Evolutionary conservation across 2,329 filamentous ascomycete species (phyloP).

Genomic region (Hirsutella rhossiliensis): DNA sequence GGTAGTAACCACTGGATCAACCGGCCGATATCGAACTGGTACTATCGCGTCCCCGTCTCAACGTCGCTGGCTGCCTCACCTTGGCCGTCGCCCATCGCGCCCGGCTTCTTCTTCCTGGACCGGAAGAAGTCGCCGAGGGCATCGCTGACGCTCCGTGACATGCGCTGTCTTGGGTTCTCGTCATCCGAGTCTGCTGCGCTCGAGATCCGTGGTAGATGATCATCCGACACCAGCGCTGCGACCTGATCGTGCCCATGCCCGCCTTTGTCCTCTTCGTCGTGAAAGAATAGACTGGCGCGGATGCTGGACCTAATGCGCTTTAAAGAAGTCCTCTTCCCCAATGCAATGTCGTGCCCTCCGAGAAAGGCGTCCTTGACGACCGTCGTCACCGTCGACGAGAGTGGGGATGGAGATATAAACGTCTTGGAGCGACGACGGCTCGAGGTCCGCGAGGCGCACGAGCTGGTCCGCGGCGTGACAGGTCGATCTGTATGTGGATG

Average conservation of each 20-base stretch:
- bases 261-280: slow-evolving; percentile 27
- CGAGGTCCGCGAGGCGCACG: slow-evolving; percentile 16
- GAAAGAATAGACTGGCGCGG: slow-evolving; percentile 41
- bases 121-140: slow-evolving; percentile 28
- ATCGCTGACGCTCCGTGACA: slow-evolving; percentile 28
- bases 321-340: slow-evolving; percentile 29
- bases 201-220: slow-evolving; percentile 10
- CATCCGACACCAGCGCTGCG: slow-evolving; percentile 13
- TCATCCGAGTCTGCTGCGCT: slow-evolving; percentile 7
- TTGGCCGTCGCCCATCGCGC: slow-evolving; percentile 6
- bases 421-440: slow-evolving; percentile 25
- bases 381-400: slow-evolving; percentile 46
- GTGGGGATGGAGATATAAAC: slow-evolving; percentile 46
- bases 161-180: slow-evolving; percentile 12
- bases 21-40: no score
- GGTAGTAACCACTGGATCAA: no score
- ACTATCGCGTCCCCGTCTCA: neutral
- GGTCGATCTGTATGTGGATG: slow-evolving; percentile 13
- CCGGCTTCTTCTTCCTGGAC: slow-evolving; percentile 18
- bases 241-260: slow-evolving; percentile 8
- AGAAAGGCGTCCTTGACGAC: slow-evolving; percentile 45
- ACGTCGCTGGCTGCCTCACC: neutral
- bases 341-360: slow-evolving; percentile 27
- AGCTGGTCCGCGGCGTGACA: slow-evolving; percentile 15
- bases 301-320: slow-evolving; percentile 37